Conservation (phyloP, 352 stramenopile species). For the Globisporangium recalcitrans region DNA sequence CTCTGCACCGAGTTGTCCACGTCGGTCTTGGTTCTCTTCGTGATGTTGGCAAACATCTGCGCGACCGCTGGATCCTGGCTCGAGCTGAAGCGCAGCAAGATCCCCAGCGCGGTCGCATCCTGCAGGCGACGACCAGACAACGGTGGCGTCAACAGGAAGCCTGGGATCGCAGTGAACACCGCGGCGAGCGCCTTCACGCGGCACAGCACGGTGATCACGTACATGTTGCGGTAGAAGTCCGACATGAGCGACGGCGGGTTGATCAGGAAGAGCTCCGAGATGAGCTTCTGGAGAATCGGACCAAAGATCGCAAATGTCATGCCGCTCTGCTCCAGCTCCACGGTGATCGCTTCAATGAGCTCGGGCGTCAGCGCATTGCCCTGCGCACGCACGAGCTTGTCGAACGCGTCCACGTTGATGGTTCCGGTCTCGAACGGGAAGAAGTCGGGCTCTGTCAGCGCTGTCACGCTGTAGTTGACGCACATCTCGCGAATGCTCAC, state of each 20-base stretch:
- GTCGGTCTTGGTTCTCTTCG: conserved; percentile 75
- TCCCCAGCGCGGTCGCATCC: conserved; percentile 70
- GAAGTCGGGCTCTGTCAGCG: conserved; percentile 80
- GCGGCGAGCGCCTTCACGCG: conserved; percentile 61
- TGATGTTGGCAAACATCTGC: conserved; percentile 84
- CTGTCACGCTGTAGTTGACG: conserved; percentile 82
- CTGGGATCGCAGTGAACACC: conserved; percentile 62
- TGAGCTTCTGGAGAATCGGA: conserved; percentile 76
- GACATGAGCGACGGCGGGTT: conserved; percentile 71
- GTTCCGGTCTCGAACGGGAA: conserved; percentile 68
- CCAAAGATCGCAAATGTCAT: conserved; percentile 51
- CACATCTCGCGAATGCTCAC: conserved; percentile 64
- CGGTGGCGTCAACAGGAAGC: conserved; percentile 57
- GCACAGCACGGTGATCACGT: conserved; percentile 50
- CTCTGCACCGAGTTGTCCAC: conserved; percentile 66
- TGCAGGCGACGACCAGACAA: conserved; percentile 68
- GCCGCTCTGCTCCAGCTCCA: conserved; percentile 46
- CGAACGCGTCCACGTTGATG: conserved; percentile 62
- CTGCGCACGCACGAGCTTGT: conserved; percentile 62
- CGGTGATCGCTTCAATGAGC: conserved; percentile 51
- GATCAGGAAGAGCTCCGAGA: conserved; percentile 76
- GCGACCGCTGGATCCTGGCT: conserved; percentile 61
- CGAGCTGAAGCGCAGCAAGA: conserved; percentile 74
- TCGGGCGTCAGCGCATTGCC: conserved; percentile 45
- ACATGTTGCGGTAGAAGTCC: conserved; percentile 76